Evolutionary conservation across 257 asterid species (phyloP), one percentile per base, ranked within the genome.

Genomic region (Solanum peruvianum): DNA sequence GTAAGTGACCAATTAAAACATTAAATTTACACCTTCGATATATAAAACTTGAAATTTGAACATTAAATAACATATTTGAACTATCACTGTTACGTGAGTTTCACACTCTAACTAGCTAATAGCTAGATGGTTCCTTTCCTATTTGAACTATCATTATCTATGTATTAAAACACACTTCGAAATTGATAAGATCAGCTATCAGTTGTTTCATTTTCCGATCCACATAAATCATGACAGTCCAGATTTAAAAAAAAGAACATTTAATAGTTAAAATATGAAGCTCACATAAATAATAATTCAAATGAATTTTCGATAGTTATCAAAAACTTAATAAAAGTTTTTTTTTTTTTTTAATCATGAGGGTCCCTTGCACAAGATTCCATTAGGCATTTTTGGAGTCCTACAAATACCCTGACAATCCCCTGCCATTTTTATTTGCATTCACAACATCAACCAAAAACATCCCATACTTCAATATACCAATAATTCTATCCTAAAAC

Each of bases 391-490:
- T 88, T 91, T 86, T 60, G 37, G 21, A 56, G 90, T 89, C 92
- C 95, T 95, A 94, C 93, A 96, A 94, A 95, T 95, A 94, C 89
- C 96, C 2, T 0, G 86, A 33, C 92, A 62, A 62, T 62, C 69
- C 67, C 69, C 29, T 9, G 29, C 37, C 85, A 87, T 31, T 85
- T 31, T 90, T 91, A 89, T 86, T 81, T 88, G 94, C 95, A 60
- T 23, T 84, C 86, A 84, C 25, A 64, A 9, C 90, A 87, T 84
- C 89, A 89, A 25, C 90, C 91, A 87, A 37, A 29, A 84, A 75
- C 84, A 86, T 76, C 25, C 41, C 58, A 41, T 37, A 84, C 73
- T 84, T 29, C 33, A n/a, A 84, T 37, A 84, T 39, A 7, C 58
- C 60, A 76, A 76, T 76, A 41, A 41, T 76, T 78, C 16, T 85